Evolutionary conservation across 1,284 basidiomycete species (phyloP).

Genomic region (Rhodotorula sp.): DNA sequence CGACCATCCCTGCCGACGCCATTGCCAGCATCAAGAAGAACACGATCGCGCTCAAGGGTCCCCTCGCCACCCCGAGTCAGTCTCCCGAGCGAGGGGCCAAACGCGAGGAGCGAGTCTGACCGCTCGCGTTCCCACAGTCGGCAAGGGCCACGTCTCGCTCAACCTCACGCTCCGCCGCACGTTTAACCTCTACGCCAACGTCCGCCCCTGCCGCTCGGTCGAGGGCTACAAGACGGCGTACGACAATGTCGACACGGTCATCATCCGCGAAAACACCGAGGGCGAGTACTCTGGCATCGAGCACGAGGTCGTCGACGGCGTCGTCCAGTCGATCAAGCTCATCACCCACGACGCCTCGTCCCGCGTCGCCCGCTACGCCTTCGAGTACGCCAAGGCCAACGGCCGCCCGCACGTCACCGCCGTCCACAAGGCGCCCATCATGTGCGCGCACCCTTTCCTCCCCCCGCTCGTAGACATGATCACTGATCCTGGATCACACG

Average conservation of each 20-base stretch:
- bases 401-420: conserved; percentile 93
- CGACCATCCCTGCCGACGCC: conserved; percentile 89
- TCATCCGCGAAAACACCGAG: conserved; percentile 99
- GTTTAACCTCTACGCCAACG: conserved; percentile 98
- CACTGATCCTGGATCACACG: too few relatives aligned
- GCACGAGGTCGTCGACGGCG: conserved; percentile 96
- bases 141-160: conserved; percentile 97
- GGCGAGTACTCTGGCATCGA: conserved; percentile 99
- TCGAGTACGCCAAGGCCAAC: conserved; percentile 89
- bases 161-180: conserved; percentile 96
- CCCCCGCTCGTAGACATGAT: not conserved
- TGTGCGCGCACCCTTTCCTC: conserved; percentile 59
- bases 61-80: conserved; percentile 88
- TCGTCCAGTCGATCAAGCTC: conserved; percentile 99
- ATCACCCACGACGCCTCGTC: conserved; percentile 99
- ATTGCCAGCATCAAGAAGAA: conserved; percentile 94
- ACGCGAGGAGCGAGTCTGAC: not conserved
- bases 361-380: conserved; percentile 97
- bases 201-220: conserved; percentile 94
- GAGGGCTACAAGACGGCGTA: conserved; percentile 97
- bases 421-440: conserved; percentile 99
- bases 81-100: conserved; percentile 24
- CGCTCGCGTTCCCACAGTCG: conserved; percentile 62
- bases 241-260: conserved; percentile 95
- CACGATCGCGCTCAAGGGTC: conserved; percentile 96